Conservation (phyloP, 1,139 yeast species). For the Yamadazyma buinensis region DNA sequence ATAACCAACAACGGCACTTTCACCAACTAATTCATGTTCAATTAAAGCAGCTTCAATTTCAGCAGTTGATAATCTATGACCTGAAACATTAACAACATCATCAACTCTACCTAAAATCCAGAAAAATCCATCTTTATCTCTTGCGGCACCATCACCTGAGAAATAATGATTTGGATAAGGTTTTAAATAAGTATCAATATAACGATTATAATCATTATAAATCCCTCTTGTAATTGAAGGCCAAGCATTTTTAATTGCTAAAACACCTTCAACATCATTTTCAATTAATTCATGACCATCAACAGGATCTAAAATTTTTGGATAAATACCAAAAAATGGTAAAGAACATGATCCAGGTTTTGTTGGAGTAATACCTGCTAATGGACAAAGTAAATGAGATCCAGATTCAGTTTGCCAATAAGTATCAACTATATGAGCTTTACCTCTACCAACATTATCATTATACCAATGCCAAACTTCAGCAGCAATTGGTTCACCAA, state of each 20-base stretch:
- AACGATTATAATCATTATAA: conserved; percentile 66
- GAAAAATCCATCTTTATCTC: conserved; percentile 71
- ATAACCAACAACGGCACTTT: conserved; percentile 77
- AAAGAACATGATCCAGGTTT: conserved; percentile 78
- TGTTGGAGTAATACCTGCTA: conserved; percentile 71
- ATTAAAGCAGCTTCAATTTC: conserved; percentile 78
- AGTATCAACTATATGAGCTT: conserved; percentile 74
- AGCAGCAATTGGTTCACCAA: conserved; percentile 90
- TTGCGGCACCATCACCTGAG: conserved; percentile 81
- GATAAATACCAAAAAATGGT: conserved; percentile 73
- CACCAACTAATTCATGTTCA: conserved; percentile 67
- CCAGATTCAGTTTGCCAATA: conserved; percentile 88
- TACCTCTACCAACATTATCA: conserved; percentile 69
- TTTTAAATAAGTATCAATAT: conserved; percentile 65
- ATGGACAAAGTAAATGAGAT: conserved; percentile 66
- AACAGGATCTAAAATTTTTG: conserved; percentile 68
- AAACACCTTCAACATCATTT: conserved; percentile 69
- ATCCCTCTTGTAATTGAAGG: conserved; percentile 78
- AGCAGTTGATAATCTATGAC: conserved; percentile 77
- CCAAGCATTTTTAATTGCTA: conserved; percentile 70
- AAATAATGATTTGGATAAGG: conserved; percentile 70
- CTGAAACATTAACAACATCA: conserved; percentile 79
- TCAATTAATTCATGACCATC: conserved; percentile 63
- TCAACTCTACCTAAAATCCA: conserved; percentile 84
- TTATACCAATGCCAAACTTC: conserved; percentile 94